These are phyloP conservation scores for Trebouxiophyceae sp. DNA, from an alignment of 163 green algal species.

Conservation along the genomic window DNA sequence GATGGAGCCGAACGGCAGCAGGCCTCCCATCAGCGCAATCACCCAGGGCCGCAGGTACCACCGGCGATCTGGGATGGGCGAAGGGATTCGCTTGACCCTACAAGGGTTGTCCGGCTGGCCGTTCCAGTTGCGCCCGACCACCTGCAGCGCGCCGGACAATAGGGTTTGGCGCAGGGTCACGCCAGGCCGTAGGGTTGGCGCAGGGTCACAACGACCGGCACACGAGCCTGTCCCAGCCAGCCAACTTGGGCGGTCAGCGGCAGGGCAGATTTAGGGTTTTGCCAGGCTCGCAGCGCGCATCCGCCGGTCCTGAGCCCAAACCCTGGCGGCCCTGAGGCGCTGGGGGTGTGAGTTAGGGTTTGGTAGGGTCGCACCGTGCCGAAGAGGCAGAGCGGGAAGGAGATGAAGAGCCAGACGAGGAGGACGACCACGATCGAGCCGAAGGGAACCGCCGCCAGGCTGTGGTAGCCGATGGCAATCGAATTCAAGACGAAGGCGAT, in stretches of 20 bases:
- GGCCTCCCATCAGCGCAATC: constrained; percentile 72
- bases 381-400: constrained; percentile 83
- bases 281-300: too few species aligned
- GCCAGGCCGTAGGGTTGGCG: too few species aligned
- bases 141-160: too few species aligned
- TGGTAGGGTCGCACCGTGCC: constrained; percentile 81
- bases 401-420: constrained; percentile 92
- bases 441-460: constrained; percentile 89
- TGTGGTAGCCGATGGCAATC: constrained; percentile 89
- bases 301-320: too few species aligned
- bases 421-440: constrained; percentile 85
- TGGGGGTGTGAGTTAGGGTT: too few species aligned
- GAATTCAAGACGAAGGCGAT: constrained; percentile 93
- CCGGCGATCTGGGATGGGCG: constrained; percentile 75
- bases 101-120: constrained; percentile 56
- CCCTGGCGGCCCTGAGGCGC: too few species aligned
- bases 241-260: too few species aligned
- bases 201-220: too few species aligned
- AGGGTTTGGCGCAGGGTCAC: too few species aligned
- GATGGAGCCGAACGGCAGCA: constrained; percentile 97
- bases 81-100: constrained; percentile 94
- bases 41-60: constrained; percentile 84
- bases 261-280: too few species aligned
- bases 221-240: too few species aligned
- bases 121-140: constrained; percentile 80